Percentiles rank a stretch among this genome's conserved stretches.
Conservation (phyloP, 192 early-diverging fungal species). For the Backusella circina region DNA sequence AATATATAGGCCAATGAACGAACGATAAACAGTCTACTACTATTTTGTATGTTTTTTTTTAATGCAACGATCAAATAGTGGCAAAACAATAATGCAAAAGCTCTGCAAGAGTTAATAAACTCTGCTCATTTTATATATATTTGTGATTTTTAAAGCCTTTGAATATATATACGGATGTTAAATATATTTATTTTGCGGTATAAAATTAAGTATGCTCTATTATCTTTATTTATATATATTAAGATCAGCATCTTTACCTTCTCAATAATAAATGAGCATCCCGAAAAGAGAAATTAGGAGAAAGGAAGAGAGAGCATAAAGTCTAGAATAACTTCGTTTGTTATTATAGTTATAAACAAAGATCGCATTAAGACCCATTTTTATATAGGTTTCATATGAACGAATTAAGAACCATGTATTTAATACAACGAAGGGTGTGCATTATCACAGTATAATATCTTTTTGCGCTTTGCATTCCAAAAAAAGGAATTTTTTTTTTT, state of each 20-base stretch:
- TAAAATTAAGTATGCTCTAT: neutral
- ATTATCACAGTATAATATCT: neutral
- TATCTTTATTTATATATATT: neutral
- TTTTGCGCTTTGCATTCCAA: neutral
- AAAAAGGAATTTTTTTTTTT: neutral
- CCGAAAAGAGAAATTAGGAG: neutral
- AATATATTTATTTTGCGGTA: neutral
- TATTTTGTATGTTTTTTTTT: neutral
- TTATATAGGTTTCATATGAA: neutral
- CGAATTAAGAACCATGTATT: neutral
- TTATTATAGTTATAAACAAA: neutral
- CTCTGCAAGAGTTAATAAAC: neutral
- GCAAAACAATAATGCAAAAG: neutral
- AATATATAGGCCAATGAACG: neutral
- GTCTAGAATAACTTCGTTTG: neutral
- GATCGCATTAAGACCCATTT: neutral
- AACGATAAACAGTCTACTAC: neutral
- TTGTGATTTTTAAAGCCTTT: neutral
- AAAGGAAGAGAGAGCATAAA: neutral
- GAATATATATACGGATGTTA: neutral
- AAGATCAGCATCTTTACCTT: neutral
- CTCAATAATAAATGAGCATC: neutral
- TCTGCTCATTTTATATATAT: neutral
- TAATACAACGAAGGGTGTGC: neutral
- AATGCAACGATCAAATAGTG: neutral